These are phyloP conservation scores for Paecilomyces fulvus DNA, from an alignment of 2,329 filamentous ascomycete species.

Conservation along the genomic window DNA sequence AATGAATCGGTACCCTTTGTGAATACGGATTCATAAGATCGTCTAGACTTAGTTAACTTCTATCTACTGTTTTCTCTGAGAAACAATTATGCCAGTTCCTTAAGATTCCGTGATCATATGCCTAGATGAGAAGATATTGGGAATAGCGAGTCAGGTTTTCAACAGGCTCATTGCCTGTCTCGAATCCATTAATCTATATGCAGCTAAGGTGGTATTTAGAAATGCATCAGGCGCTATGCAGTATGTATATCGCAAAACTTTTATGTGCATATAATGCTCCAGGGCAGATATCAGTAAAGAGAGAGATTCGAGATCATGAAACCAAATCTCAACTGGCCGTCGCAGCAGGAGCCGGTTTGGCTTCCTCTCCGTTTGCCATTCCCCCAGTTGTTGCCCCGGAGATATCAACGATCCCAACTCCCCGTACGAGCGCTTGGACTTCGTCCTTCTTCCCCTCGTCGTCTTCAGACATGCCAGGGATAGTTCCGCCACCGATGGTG, in stretches of 20 bases:
- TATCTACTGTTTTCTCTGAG: no score
- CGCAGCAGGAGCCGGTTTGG: background rate
- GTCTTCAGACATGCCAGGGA: constrained; percentile 18
- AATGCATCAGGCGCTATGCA: background rate
- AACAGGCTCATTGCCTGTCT: background rate
- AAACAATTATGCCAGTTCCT: no score
- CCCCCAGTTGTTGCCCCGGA: constrained; percentile 8
- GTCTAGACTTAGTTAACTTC: no score
- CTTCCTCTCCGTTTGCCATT: background rate
- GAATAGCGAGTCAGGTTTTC: background rate
- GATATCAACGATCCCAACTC: constrained; percentile 28
- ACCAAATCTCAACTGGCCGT: background rate
- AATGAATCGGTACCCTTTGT: background rate
- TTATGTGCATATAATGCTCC: background rate
- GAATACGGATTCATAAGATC: background rate
- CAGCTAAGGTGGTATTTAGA: background rate
- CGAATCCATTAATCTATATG: background rate
- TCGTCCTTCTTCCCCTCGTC: constrained; percentile 8
- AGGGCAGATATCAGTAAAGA: background rate
- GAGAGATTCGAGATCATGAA: background rate
- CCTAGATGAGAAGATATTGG: background rate
- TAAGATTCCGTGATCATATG: background rate
- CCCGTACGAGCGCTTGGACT: constrained; percentile 23
- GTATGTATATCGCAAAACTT: background rate
- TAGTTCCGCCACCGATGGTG: constrained; percentile 27